These are phyloP conservation scores for Penstemon davidsonii DNA, from an alignment of 257 asterid species.

Conservation along the genomic window DNA sequence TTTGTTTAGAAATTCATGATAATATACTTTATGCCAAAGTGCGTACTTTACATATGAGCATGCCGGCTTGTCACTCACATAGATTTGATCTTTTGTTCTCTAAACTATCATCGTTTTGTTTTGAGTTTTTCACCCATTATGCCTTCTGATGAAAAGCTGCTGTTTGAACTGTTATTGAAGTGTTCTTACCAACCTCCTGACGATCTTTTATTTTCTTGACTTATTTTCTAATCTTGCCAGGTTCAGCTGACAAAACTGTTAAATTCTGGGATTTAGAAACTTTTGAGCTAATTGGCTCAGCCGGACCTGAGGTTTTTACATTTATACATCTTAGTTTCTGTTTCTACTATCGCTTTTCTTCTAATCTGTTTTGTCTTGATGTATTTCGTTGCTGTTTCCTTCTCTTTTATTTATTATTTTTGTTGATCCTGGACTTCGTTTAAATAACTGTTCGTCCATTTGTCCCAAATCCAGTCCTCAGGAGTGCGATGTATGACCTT, in stretches of 20 bases:
- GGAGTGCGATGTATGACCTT: slow-evolving; percentile 97
- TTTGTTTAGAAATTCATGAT: neutral
- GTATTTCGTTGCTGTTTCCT: slow-evolving; percentile 18
- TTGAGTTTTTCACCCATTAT: slow-evolving; percentile 1
- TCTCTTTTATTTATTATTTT: slow-evolving; percentile 9
- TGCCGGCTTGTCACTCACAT: neutral
- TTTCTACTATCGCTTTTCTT: slow-evolving; percentile 14
- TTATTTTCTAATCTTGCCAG: slow-evolving; percentile 44
- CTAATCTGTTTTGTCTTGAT: neutral
- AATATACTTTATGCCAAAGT: neutral
- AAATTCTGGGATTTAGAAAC: slow-evolving; percentile 99
- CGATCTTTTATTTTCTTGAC: slow-evolving; percentile 19
- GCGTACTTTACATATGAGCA: slow-evolving; percentile 6
- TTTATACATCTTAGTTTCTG: slow-evolving; percentile 16
- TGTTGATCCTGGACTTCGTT: neutral
- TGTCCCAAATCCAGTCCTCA: slow-evolving; percentile 62
- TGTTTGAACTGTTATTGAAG: slow-evolving; percentile 16
- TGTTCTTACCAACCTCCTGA: slow-evolving; percentile 16
- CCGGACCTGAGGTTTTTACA: slow-evolving; percentile 86
- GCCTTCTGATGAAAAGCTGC: slow-evolving; percentile 21
- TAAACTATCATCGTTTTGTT: slow-evolving; percentile 22
- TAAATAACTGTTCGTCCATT: slow-evolving; percentile 31
- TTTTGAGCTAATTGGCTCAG: slow-evolving; percentile 93
- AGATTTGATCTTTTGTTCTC: slow-evolving; percentile 12
- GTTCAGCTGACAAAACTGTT: slow-evolving; percentile 95